Percentiles rank a stretch among this genome's conserved stretches.
Conservation (phyloP, 163 green algal genomes). For the Scenedesmus sp. region DNA sequence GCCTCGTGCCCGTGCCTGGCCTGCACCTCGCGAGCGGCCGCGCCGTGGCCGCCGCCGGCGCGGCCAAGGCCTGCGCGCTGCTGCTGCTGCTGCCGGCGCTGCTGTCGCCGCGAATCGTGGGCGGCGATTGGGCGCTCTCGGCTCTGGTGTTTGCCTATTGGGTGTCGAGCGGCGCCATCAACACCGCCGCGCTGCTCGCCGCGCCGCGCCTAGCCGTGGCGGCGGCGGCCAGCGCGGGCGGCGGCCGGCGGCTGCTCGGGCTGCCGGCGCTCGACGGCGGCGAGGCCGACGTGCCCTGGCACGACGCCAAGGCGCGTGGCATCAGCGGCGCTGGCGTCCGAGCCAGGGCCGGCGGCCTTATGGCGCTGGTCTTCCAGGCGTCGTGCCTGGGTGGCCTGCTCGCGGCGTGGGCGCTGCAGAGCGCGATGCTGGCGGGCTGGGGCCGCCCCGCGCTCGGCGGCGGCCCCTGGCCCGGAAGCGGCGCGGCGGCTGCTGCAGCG, state of each 20-base stretch:
- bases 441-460: background rate
- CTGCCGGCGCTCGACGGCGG: background rate
- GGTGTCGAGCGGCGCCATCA: conserved; percentile 75
- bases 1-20: conserved; percentile 48
- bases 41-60: background rate
- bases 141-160: conserved; percentile 75
- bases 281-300: background rate
- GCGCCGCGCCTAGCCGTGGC: conserved; percentile 59
- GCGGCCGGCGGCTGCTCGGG: background rate
- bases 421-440: conserved; percentile 12
- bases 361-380: conserved; percentile 78
- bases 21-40: conserved; percentile 41
- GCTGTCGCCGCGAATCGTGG: conserved; percentile 34
- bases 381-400: conserved; percentile 73
- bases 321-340: background rate
- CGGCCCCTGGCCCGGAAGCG: background rate
- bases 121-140: conserved; percentile 48
- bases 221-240: conserved; percentile 46
- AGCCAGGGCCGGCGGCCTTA: conserved; percentile 67
- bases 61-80: conserved; percentile 18
- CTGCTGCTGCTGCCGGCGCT: conserved; percentile 35
- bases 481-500: background rate
- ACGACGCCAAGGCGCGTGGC: background rate
- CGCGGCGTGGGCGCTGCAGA: conserved; percentile 51
- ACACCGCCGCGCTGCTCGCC: conserved; percentile 75